phyloP scores from a whole-genome alignment of 495 filamentous ascomycete species.

The Apodospora peruviana region DNA sequence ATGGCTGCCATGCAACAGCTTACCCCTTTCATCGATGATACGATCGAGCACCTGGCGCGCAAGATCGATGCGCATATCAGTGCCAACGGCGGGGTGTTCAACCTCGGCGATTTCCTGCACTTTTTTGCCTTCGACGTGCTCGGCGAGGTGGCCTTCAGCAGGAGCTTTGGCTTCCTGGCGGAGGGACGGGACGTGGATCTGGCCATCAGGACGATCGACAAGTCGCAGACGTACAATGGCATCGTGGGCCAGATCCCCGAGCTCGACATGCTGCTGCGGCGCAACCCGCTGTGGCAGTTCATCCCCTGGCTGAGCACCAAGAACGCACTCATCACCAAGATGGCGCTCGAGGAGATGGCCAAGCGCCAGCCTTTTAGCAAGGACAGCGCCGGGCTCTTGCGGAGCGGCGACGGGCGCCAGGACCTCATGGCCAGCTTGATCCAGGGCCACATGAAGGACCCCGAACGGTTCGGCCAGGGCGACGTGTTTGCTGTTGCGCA shows the following conservation, averaged over 20 bases:
- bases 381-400: constrained; percentile 32
- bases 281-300: constrained; percentile 44
- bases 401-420: constrained; percentile 36
- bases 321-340: constrained; percentile 44
- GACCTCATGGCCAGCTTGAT: constrained; percentile 46
- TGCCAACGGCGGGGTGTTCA: constrained; percentile 20
- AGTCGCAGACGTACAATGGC: constrained; percentile 50
- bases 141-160: constrained; percentile 57
- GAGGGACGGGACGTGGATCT: constrained; percentile 53
- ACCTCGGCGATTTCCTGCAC: constrained; percentile 47
- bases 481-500: constrained; percentile 52
- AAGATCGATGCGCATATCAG: constrained; percentile 33
- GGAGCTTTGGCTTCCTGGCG: constrained; percentile 59
- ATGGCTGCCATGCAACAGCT: constrained; percentile 51
- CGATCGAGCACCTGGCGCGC: constrained; percentile 34
- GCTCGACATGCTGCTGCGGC: constrained; percentile 39
- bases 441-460: constrained; percentile 40
- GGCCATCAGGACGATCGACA: constrained; percentile 48
- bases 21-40: constrained; percentile 42
- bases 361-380: constrained; percentile 40
- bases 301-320: constrained; percentile 41
- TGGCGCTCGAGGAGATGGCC: constrained; percentile 45
- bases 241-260: constrained; percentile 48
- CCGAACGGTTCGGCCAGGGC: constrained; percentile 40
- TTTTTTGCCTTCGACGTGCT: constrained; percentile 56